Conservation (phyloP, 2,329 filamentous ascomycete genomes). For the Claviceps fusiformis region DNA sequence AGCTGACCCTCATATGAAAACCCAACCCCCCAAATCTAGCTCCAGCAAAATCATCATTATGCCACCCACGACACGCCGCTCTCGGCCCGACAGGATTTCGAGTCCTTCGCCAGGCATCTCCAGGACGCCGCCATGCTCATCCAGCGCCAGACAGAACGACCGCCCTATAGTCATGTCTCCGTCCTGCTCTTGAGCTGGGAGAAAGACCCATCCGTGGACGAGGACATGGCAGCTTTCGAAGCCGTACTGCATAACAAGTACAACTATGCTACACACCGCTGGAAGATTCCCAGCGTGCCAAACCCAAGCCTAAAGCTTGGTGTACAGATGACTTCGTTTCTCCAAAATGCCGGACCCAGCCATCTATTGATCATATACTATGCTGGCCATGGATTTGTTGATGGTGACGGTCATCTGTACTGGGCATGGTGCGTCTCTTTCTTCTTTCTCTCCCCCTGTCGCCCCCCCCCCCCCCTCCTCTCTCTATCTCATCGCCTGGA, state of each 20-base stretch:
- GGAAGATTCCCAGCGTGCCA: slow-evolving; percentile 44
- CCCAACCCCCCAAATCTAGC: background rate
- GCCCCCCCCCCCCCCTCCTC: too few species aligned
- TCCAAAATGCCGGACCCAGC: slow-evolving; percentile 42
- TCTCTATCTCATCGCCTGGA: slow-evolving; percentile 13
- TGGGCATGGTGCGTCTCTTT: slow-evolving; percentile 46
- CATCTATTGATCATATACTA: slow-evolving; percentile 54
- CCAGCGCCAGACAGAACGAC: slow-evolving; percentile 46
- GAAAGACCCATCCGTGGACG: slow-evolving; percentile 39
- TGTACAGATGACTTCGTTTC: slow-evolving; percentile 45
- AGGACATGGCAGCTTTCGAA: slow-evolving; percentile 41
- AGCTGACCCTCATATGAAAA: background rate
- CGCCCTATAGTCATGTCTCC: slow-evolving; percentile 43
- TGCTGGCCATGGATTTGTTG: slow-evolving; percentile 45
- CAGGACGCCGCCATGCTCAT: slow-evolving; percentile 57
- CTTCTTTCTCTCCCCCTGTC: too few species aligned
- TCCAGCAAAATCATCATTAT: slow-evolving; percentile 18
- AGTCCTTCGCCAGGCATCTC: slow-evolving; percentile 52
- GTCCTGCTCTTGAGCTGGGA: slow-evolving; percentile 51
- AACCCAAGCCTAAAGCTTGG: slow-evolving; percentile 49
- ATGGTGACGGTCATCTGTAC: slow-evolving; percentile 47
- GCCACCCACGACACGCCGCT: slow-evolving; percentile 26
- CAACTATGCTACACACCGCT: slow-evolving; percentile 46
- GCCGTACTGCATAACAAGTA: slow-evolving; percentile 45
- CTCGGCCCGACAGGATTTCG: slow-evolving; percentile 46